Evolutionary conservation across 78 protist genomes (phyloP).

Genomic region (Dictyostelium intermedium): DNA sequence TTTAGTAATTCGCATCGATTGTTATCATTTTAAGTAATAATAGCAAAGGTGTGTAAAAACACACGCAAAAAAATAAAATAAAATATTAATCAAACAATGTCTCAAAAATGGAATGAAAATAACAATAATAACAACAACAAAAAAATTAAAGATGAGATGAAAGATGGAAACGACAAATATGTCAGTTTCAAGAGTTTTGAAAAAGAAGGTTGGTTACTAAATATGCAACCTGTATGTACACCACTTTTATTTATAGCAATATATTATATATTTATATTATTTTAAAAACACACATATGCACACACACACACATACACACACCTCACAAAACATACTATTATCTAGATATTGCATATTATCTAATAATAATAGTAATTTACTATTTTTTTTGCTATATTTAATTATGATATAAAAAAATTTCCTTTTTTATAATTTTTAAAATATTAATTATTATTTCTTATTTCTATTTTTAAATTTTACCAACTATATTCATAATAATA

Average conservation of each 20-base stretch:
- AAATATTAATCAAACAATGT: neutral
- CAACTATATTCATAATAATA: no score
- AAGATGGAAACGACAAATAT: slow-evolving; percentile 15
- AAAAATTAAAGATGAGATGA: neutral
- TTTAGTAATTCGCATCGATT: neutral
- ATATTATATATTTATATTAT: no score
- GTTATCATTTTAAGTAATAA: neutral
- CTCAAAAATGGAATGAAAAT: slow-evolving; percentile 12
- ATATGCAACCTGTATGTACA: slow-evolving; percentile 65
- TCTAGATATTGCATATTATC: neutral
- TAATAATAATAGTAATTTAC: neutral
- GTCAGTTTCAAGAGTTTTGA: neutral
- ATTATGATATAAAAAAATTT: neutral
- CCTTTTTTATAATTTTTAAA: neutral
- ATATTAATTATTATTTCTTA: neutral
- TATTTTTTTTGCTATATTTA: neutral
- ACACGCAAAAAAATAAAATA: neutral
- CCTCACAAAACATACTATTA: neutral
- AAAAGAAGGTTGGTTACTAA: slow-evolving; percentile 57
- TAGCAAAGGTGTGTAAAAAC: neutral
- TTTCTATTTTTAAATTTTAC: no score
- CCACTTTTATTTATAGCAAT: no score
- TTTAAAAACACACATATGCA: no score
- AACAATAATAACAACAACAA: neutral
- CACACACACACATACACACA: neutral